Conservation (phyloP, 805 yeast genomes). For the Metschnikowia baotianmanensis region DNA sequence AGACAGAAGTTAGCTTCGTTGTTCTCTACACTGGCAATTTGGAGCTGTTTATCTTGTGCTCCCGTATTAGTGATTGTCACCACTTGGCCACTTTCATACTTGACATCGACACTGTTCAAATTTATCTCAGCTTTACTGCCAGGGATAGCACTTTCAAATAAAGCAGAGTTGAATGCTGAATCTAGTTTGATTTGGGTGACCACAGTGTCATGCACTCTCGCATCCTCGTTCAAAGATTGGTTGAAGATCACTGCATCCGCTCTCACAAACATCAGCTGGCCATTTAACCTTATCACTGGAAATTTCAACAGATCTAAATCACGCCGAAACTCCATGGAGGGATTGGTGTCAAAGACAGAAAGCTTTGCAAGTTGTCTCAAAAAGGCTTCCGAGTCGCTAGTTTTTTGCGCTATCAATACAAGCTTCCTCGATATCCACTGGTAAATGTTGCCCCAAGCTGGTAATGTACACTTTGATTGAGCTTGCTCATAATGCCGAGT, state of each 20-base stretch:
- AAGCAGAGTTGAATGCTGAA: not conserved
- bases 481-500: slow-evolving; percentile 17
- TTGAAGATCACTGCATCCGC: slow-evolving; percentile 1
- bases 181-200: slow-evolving; percentile 2
- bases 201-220: slow-evolving; percentile 6
- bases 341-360: not conserved
- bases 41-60: slow-evolving; percentile 3
- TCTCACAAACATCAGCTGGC: not conserved
- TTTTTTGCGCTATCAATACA: not conserved
- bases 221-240: slow-evolving; percentile 1
- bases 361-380: slow-evolving; percentile 7
- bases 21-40: not conserved
- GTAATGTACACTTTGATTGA: not conserved
- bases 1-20: slow-evolving; percentile 7
- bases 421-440: slow-evolving; percentile 7
- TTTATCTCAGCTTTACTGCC: slow-evolving; percentile 1
- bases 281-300: not conserved
- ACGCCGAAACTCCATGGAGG: not conserved
- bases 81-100: not conserved
- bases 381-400: not conserved
- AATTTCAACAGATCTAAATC: not conserved
- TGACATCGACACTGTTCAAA: slow-evolving; percentile 2
- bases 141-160: not conserved
- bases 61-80: slow-evolving; percentile 5
- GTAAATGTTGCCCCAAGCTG: slow-evolving; percentile 8